Percentiles rank a stretch among this genome's conserved stretches.
These are phyloP conservation scores for Panicum miliaceum DNA, from an alignment of 176 grass and related monocot species.

Conservation along the genomic window DNA sequence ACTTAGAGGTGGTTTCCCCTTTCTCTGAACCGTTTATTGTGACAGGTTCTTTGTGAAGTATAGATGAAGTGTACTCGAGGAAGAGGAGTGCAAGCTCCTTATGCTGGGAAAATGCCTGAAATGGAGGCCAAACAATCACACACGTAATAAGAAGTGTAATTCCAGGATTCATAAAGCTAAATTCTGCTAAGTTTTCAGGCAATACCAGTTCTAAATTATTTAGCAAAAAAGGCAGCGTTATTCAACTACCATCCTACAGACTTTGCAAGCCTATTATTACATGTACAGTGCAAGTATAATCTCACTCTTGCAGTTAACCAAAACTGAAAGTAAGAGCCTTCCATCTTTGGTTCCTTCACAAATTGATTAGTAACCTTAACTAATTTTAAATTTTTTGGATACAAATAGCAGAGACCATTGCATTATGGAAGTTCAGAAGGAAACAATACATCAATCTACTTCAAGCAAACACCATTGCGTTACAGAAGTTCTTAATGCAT, in stretches of 20 bases:
- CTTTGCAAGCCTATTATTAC: background rate
- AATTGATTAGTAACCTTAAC: too few species aligned
- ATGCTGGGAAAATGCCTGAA: constrained; percentile 92
- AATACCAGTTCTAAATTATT: constrained; percentile 11
- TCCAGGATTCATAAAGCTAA: constrained; percentile 5
- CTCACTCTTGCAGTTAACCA: too few species aligned
- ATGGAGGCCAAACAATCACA: constrained; percentile 34
- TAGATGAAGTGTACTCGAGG: constrained; percentile 79
- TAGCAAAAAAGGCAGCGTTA: background rate
- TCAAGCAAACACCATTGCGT: too few species aligned
- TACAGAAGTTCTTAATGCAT: too few species aligned
- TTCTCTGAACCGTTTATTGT: constrained; percentile 76
- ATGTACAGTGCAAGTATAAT: background rate
- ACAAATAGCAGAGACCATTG: too few species aligned
- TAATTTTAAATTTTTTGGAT: too few species aligned
- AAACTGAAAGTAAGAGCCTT: too few species aligned
- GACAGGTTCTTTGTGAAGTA: constrained; percentile 78
- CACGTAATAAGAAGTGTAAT: constrained; percentile 28
- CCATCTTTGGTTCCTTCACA: too few species aligned
- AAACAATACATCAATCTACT: too few species aligned
- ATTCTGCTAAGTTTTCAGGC: background rate
- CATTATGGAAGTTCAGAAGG: too few species aligned
- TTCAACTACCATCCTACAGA: constrained; percentile 19
- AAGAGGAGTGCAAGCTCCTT: constrained; percentile 73
- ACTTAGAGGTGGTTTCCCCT: constrained; percentile 61